Base-by-base conservation (phyloP, 306 rosid genomes). In the Cajanus cajan region DNA sequence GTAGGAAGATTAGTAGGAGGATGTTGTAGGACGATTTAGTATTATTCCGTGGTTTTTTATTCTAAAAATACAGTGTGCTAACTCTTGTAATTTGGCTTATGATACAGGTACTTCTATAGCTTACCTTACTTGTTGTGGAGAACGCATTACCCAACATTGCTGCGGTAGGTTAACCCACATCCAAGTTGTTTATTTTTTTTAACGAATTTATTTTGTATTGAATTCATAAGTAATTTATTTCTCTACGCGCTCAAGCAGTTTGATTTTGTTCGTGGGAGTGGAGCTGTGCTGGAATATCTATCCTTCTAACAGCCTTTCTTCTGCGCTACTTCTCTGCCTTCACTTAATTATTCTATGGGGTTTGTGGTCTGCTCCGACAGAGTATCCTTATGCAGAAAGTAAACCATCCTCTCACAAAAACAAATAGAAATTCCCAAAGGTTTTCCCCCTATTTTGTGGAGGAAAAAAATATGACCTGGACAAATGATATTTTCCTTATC, bases 211-310 rank as follows among this genome's bases (percentile, higher is more conserved):
- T 39, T 4, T 44, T 59, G 11, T 40, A 28, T 33, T 21, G 79
- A 22, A 12, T 43, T 73, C 33, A 28, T 57, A 50, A 76, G 37
- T 40, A 80, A 78, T 77, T 28, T n/a, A 64, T 59, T 67, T 58
- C 43, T 76, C 14, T n/a, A 13, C 22, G 19, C 57, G 37, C 66
- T 75, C 74, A 71, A 41, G 85, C 90, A 91, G 98, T 45, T 65
- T 95, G 79, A 7, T 91, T 72, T 74, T 93, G 88, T 95, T 93
- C 61, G 1, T 81, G 5, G 99, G 99, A 54, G 93, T 91, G 76
- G 98, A 93, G 86, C 52, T 90, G 7, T 93, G 99, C 87, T 95
- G 99, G 97, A 93, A 95, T 68, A 80, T 95, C 64, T 95, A 82
- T 83, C 98, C 99, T 69, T 91, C 99, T 45, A 91, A 77, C 71